Evolutionary conservation across 2,329 filamentous ascomycete species (phyloP).

Genomic region (Scedosporium dehoogii): DNA sequence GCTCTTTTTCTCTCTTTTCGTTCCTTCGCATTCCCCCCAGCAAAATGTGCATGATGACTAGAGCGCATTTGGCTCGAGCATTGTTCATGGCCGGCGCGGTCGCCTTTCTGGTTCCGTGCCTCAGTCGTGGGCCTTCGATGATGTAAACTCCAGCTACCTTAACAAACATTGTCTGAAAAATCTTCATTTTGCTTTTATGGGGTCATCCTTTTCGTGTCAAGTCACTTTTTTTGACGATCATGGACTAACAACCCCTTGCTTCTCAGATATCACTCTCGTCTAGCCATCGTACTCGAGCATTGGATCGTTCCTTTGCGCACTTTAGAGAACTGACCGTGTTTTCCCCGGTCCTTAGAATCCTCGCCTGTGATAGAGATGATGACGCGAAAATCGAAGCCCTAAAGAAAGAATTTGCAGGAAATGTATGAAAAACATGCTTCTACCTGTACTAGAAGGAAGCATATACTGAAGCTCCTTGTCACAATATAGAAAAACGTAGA

Average conservation of each 20-base stretch:
- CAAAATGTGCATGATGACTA: conserved; percentile 76
- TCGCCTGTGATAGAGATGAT: conserved; percentile 73
- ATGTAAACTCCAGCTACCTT: conserved; percentile 99
- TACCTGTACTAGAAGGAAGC: conserved; percentile 17
- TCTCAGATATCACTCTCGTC: neutral
- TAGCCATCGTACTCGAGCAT: neutral
- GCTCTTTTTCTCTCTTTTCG: conserved; percentile 6
- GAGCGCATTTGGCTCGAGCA: conserved; percentile 99
- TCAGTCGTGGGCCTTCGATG: conserved; percentile 66
- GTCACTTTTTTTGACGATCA: neutral
- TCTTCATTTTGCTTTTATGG: conserved; percentile 6
- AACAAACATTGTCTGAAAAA: conserved; percentile 68
- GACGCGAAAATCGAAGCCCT: conserved; percentile 76
- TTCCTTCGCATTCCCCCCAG: conserved; percentile 1
- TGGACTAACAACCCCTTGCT: neutral
- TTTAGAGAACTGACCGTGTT: neutral
- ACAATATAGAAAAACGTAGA: conserved; percentile 60
- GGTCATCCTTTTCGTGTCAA: neutral
- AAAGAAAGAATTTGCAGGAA: conserved; percentile 70
- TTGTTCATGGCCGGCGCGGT: conserved; percentile 53
- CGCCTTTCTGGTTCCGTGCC: conserved; percentile 66
- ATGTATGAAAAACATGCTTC: conserved; percentile 52
- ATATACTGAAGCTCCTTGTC: conserved; percentile 37
- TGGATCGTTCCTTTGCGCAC: neutral
- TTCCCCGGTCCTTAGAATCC: conserved; percentile 51